A percentile compares a stretch with the other conserved stretches of the same genome.
These are phyloP conservation scores for Trichoderma atroviride DNA, from an alignment of 2,329 filamentous ascomycete genomes.

Conservation along the genomic window DNA sequence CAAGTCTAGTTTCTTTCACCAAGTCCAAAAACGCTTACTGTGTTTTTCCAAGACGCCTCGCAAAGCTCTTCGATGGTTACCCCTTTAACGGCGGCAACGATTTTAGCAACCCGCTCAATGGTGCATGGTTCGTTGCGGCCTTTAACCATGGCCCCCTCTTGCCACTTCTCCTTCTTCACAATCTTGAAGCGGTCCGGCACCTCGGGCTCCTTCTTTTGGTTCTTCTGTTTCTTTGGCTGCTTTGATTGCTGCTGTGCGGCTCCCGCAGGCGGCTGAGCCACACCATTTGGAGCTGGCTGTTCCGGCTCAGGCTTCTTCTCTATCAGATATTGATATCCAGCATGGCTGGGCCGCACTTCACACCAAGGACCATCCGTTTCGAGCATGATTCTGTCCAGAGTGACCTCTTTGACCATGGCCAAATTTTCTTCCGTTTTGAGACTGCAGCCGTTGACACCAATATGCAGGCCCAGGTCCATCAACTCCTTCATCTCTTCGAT, in stretches of 20 bases:
- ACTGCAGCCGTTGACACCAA: slow-evolving; percentile 96
- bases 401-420: slow-evolving; percentile 77
- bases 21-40: slow-evolving; percentile 75
- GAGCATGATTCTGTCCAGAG: slow-evolving; percentile 80
- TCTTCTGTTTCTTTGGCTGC: slow-evolving; percentile 49
- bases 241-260: slow-evolving; percentile 33
- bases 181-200: slow-evolving; percentile 74
- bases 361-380: slow-evolving; percentile 99
- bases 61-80: slow-evolving; percentile 79
- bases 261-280: slow-evolving; percentile 13
- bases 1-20: slow-evolving; percentile 39
- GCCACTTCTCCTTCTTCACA: slow-evolving; percentile 97
- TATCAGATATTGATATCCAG: slow-evolving; percentile 71
- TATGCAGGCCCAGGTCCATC: slow-evolving; percentile 78
- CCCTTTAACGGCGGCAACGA: slow-evolving; percentile 84
- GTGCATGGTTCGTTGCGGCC: slow-evolving; percentile 90
- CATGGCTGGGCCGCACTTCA: slow-evolving; percentile 87
- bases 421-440: slow-evolving; percentile 94
- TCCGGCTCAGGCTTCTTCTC: slow-evolving; percentile 41
- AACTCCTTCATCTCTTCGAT: slow-evolving; percentile 80
- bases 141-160: slow-evolving; percentile 85
- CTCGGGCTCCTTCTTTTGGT: slow-evolving; percentile 64
- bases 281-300: slow-evolving; percentile 35
- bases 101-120: slow-evolving; percentile 84
- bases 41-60: slow-evolving; percentile 85